phyloP scores from a whole-genome alignment of 1,284 basidiomycete species.

The Naganishia sp. region DNA sequence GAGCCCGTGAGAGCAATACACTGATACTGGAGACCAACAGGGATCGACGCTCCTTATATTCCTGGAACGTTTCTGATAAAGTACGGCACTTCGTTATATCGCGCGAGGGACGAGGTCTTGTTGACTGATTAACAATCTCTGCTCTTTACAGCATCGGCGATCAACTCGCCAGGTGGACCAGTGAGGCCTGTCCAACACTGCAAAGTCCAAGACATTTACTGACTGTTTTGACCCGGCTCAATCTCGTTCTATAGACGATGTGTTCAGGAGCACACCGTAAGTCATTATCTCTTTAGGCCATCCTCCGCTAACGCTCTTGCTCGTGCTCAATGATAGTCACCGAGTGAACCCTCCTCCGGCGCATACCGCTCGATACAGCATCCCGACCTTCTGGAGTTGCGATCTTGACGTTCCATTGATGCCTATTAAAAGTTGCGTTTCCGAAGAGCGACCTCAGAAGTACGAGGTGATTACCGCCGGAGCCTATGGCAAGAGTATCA shows the following conservation, averaged over 20 bases:
- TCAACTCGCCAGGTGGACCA: constrained; percentile 83
- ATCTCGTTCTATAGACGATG: constrained; percentile 10
- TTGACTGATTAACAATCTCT: neutral
- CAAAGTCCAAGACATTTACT: neutral
- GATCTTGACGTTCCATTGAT: constrained; percentile 47
- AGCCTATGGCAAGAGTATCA: constrained; percentile 52
- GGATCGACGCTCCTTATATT: constrained; percentile 67
- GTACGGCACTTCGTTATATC: constrained; percentile 6
- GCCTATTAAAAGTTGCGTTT: constrained; percentile 71
- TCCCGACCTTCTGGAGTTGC: constrained; percentile 62
- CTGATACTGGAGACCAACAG: constrained; percentile 28
- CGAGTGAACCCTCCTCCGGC: constrained; percentile 71
- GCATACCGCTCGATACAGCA: constrained; percentile 71
- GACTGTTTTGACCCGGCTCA: no score
- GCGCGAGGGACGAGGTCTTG: no score
- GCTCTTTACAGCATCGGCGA: constrained; percentile 69
- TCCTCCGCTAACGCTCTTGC: no score
- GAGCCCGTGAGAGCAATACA: no score
- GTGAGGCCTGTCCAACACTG: constrained; percentile 56
- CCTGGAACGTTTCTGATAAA: constrained; percentile 70
- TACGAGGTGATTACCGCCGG: constrained; percentile 60
- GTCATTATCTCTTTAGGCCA: no score
- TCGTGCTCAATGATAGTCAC: constrained; percentile 53
- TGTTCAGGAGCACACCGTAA: constrained; percentile 14
- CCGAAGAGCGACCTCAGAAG: constrained; percentile 62